These are phyloP conservation scores for Naematelia encephala DNA, from an alignment of 768 basidiomycete species.

Conservation along the genomic window DNA sequence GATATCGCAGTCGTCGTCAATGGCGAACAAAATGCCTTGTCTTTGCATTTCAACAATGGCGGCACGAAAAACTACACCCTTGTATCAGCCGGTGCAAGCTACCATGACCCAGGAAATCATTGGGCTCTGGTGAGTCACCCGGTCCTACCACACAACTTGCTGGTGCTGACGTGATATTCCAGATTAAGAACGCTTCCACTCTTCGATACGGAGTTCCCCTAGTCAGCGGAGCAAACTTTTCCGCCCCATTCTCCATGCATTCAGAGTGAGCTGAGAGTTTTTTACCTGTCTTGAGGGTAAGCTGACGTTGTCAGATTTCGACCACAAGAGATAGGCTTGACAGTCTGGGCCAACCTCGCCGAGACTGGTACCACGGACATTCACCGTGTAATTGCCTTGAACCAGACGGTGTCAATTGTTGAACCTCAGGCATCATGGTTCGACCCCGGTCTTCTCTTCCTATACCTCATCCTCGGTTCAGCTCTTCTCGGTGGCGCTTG, in stretches of 20 bases:
- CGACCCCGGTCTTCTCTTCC: slow-evolving; percentile 49
- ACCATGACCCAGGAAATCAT: slow-evolving; percentile 41
- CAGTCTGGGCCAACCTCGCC: slow-evolving; percentile 47
- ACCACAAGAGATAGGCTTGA: slow-evolving; percentile 47
- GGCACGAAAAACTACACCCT: slow-evolving; percentile 47
- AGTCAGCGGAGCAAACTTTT: slow-evolving; percentile 45
- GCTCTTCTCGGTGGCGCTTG: slow-evolving; percentile 38
- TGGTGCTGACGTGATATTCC: not conserved
- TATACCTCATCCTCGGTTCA: slow-evolving; percentile 47
- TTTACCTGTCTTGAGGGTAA: not conserved
- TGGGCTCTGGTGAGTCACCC: slow-evolving; percentile 45
- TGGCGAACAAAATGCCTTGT: slow-evolving; percentile 41
- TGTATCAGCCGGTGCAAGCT: slow-evolving; percentile 43
- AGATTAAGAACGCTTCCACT: slow-evolving; percentile 46
- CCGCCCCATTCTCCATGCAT: slow-evolving; percentile 42
- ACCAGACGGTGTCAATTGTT: slow-evolving; percentile 51
- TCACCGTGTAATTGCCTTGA: slow-evolving; percentile 47
- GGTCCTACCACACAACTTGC: not conserved
- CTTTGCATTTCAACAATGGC: slow-evolving; percentile 38
- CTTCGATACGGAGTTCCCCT: slow-evolving; percentile 47
- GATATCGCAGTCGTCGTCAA: slow-evolving; percentile 41
- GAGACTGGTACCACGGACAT: slow-evolving; percentile 26
- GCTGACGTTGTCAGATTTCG: slow-evolving; percentile 31
- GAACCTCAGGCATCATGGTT: slow-evolving; percentile 50
- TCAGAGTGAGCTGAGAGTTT: slow-evolving; percentile 43